These are phyloP conservation scores for Phytophthora citricola DNA, from an alignment of 352 stramenopile species.

Conservation along the genomic window DNA sequence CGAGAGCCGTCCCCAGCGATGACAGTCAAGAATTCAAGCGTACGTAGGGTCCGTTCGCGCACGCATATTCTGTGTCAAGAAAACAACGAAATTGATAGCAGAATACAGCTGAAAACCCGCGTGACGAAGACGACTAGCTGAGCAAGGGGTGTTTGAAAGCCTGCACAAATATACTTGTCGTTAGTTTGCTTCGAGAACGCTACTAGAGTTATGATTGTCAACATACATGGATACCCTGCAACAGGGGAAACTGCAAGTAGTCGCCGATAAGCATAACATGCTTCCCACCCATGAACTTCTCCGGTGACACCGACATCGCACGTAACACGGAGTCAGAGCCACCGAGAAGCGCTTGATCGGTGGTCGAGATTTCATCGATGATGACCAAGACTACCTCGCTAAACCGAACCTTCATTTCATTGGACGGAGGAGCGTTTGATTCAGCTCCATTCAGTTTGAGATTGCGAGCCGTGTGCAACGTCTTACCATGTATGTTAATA, in stretches of 20 bases:
- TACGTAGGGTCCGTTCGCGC: conserved; percentile 2
- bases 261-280: conserved; percentile 29
- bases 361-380: no score
- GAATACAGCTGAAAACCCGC: conserved; percentile 11
- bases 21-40: conserved; percentile 2
- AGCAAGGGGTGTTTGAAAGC: background rate
- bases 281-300: conserved; percentile 31
- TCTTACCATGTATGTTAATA: conserved; percentile 20
- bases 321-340: background rate
- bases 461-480: background rate
- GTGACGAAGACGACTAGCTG: no score
- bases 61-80: conserved; percentile 15
- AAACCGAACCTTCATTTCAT: no score
- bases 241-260: conserved; percentile 33
- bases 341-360: no score
- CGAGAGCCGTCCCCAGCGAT: conserved; percentile 1
- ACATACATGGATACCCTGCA: conserved; percentile 18
- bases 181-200: background rate
- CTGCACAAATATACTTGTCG: background rate
- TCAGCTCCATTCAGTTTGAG: no score
- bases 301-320: background rate
- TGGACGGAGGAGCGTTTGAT: no score
- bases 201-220: background rate
- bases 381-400: no score
- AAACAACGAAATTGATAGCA: conserved; percentile 19